Base-by-base conservation (phyloP, 2,329 filamentous ascomycete genomes). In the Pyrenochaeta sp. region DNA sequence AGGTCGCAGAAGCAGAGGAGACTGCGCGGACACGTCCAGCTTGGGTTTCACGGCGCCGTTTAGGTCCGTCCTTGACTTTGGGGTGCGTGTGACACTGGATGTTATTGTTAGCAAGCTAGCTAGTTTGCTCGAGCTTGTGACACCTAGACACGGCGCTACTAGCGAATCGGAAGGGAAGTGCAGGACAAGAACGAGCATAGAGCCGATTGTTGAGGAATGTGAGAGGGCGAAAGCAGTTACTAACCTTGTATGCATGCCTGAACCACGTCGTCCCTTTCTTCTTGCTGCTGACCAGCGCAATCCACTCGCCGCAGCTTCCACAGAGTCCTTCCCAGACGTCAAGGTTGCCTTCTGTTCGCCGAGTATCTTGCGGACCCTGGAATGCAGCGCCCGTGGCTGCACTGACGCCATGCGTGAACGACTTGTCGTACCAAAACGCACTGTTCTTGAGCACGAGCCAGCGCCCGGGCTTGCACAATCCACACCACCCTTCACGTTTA, bases 241-340 rank as follows among this genome's bases (percentile, higher is more conserved):
- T 75, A 78, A 91, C 90, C 85, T 94, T 95, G 81, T 95, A 95
- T 46, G 91, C 91, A 77, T 96, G 92, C 65, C 92, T 84, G 77
- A 94, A 96, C 91, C 91, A 96, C 3, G 91, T 93, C 0, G 91
- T 96, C n/a, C 91, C 91, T 80, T 94, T 93, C 82, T 94, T 94
- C 81, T 94, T 94, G 75, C 89, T 92, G 79, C 90, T 93, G 42
- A 93, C 90, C 36, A 93, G 81, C 12, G 90, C 88, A 65, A 93
- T 89, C 91, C 91, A 93, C 60, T 92, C 90, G 65, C 89, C 90
- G 78, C 91, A 93, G 72, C 87, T 90, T 49, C 90, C 87, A 71
- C 91, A 94, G 5, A 92, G 82, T 2, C 90, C 91, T 73, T 94
- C 91, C 89, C 90, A 92, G 3, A 92, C 90, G 72, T 92, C 91